Conservation (phyloP, 2,329 filamentous ascomycete species). For the Pestalotiopsis sp. region DNA sequence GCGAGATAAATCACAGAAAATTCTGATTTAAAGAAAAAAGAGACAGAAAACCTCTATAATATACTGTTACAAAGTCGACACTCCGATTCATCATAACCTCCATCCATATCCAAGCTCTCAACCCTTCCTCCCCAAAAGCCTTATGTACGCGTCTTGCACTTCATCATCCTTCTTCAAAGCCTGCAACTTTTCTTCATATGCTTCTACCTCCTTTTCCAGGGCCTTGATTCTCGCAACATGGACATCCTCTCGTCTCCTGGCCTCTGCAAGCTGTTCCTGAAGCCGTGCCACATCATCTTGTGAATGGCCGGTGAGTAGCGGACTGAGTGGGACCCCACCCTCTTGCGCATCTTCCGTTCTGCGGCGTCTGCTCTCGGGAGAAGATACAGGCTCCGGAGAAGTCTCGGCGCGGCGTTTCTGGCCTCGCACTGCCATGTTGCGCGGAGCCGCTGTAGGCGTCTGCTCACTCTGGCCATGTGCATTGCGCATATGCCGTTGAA, state of each 20-base stretch:
- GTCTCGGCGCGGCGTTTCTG: neutral
- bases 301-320: no score
- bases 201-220: no score
- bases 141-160: no score
- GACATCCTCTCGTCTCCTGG: neutral
- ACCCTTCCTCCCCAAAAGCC: neutral
- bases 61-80: neutral
- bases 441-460: neutral
- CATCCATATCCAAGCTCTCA: neutral
- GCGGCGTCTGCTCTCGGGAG: neutral
- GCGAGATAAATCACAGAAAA: neutral
- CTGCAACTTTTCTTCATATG: neutral
- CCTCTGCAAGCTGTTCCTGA: neutral
- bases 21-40: neutral
- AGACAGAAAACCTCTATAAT: neutral
- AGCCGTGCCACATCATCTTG: neutral
- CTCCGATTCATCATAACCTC: neutral
- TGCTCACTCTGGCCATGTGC: neutral
- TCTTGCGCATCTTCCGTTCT: no score
- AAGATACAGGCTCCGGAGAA: neutral
- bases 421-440: neutral
- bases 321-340: no score
- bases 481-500: neutral
- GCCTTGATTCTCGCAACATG: neutral
- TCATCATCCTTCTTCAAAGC: neutral